Percentiles rank a stretch among this genome's conserved stretches.
phyloP scores from a whole-genome alignment of 2,329 filamentous ascomycete genomes.

The Penicillium hesseltinei region DNA sequence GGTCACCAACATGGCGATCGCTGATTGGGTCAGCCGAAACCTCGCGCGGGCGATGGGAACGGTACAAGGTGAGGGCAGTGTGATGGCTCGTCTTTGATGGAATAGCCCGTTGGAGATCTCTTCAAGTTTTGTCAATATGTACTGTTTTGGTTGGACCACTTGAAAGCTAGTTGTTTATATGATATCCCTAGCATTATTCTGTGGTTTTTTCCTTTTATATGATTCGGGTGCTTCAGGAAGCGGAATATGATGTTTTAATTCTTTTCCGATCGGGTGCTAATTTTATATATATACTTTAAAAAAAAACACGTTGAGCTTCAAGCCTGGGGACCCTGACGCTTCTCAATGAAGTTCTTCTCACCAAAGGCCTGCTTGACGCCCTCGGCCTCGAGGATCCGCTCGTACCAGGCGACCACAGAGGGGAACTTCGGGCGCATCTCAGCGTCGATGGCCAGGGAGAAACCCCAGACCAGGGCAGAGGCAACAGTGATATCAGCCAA shows the following conservation, averaged over 20 bases:
- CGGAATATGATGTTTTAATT: neutral
- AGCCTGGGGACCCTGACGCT: conserved; percentile 18
- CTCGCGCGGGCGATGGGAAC: conserved; percentile 34
- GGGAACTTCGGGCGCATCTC: conserved; percentile 30
- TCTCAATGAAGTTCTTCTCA: conserved; percentile 27
- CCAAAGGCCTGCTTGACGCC: conserved; percentile 31
- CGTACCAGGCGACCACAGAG: conserved; percentile 25
- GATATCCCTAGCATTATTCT: neutral
- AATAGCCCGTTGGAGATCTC: neutral
- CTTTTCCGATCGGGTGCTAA: too few species aligned
- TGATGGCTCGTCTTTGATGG: conserved; percentile 26
- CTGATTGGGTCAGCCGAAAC: conserved; percentile 46
- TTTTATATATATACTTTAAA: too few species aligned
- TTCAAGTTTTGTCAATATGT: neutral
- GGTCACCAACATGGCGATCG: conserved; percentile 53
- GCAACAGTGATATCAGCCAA: conserved; percentile 31
- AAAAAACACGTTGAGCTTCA: neutral
- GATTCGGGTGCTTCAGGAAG: neutral
- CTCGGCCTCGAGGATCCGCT: conserved; percentile 20
- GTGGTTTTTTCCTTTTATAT: neutral
- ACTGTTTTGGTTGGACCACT: neutral
- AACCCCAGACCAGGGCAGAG: conserved; percentile 27
- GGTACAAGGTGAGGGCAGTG: conserved; percentile 7
- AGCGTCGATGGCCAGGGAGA: conserved; percentile 23
- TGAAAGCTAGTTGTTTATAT: neutral